Conservation (phyloP, 805 yeast genomes). For the Schwanniomyces yamadae region DNA sequence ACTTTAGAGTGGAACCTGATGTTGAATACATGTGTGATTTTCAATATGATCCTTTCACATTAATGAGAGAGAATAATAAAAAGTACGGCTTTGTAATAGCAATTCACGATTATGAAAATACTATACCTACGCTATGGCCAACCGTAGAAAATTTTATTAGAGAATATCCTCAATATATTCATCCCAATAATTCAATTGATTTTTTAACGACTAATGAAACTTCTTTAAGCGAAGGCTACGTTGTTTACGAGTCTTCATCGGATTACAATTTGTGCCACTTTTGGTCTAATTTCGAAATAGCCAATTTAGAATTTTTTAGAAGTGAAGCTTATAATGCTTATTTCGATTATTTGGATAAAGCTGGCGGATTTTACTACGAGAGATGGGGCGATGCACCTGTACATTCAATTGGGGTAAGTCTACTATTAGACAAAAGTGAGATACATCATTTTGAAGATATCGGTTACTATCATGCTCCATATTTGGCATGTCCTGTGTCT, state of each 20-base stretch:
- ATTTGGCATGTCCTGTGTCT: conserved; percentile 40
- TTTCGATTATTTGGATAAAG: conserved; percentile 45
- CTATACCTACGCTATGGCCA: conserved; percentile 53
- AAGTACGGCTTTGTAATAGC: conserved; percentile 52
- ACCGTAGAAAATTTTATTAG: conserved; percentile 47
- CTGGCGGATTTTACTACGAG: conserved; percentile 58
- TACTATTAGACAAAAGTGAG: conserved; percentile 34
- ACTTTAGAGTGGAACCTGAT: conserved; percentile 63
- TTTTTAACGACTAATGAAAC: conserved; percentile 47
- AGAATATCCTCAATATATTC: conserved; percentile 44
- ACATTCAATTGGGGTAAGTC: conserved; percentile 36
- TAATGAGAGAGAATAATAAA: conserved; percentile 42
- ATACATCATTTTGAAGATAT: conserved; percentile 47
- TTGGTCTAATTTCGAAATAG: conserved; percentile 66
- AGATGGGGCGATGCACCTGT: conserved; percentile 61
- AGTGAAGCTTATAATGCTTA: conserved; percentile 44
- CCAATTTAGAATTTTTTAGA: conserved; percentile 49
- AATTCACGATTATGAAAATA: conserved; percentile 51
- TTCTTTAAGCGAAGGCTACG: conserved; percentile 21
- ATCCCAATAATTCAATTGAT: conserved; percentile 46
- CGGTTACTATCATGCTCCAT: conserved; percentile 45
- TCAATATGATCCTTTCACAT: conserved; percentile 52
- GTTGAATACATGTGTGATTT: conserved; percentile 57
- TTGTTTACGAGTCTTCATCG: conserved; percentile 21
- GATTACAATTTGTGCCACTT: conserved; percentile 58